phyloP scores from a whole-genome alignment of 495 filamentous ascomycete species.

The Xylaria bambusicola region DNA sequence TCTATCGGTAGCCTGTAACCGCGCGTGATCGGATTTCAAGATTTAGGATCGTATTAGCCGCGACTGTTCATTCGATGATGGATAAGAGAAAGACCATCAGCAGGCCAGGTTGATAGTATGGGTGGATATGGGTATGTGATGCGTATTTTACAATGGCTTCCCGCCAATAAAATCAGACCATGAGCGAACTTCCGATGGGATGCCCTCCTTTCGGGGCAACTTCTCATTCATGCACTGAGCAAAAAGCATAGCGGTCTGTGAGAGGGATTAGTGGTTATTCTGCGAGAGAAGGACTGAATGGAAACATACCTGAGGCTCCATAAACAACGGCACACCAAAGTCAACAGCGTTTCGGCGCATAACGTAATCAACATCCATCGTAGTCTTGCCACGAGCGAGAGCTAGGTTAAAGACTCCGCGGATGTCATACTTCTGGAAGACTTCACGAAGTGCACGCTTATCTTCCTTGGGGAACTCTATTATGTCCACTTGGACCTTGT shows the following conservation, averaged over 20 bases:
- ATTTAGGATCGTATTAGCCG: too few species aligned
- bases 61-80: too few species aligned
- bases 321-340: conserved; percentile 96
- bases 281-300: conserved; percentile 9
- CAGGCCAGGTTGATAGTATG: too few species aligned
- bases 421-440: conserved; percentile 97
- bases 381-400: conserved; percentile 75
- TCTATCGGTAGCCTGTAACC: too few species aligned
- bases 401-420: conserved; percentile 95
- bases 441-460: conserved; percentile 91
- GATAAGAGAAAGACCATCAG: too few species aligned
- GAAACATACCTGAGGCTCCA: conserved; percentile 91
- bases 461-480: conserved; percentile 97
- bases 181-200: conserved; percentile 84
- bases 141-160: conserved; percentile 85
- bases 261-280: conserved; percentile 30
- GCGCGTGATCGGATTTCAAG: too few species aligned
- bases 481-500: conserved; percentile 72
- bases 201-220: conserved; percentile 76
- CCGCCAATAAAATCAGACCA: conserved; percentile 95
- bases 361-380: conserved; percentile 93
- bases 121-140: too few species aligned
- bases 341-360: conserved; percentile 98
- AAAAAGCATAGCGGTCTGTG: conserved; percentile 89
- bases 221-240: conserved; percentile 96